Evolutionary conservation across 225 moss, liverwort and hornwort genomes (phyloP).

Genomic region (Polytrichum formosum): DNA sequence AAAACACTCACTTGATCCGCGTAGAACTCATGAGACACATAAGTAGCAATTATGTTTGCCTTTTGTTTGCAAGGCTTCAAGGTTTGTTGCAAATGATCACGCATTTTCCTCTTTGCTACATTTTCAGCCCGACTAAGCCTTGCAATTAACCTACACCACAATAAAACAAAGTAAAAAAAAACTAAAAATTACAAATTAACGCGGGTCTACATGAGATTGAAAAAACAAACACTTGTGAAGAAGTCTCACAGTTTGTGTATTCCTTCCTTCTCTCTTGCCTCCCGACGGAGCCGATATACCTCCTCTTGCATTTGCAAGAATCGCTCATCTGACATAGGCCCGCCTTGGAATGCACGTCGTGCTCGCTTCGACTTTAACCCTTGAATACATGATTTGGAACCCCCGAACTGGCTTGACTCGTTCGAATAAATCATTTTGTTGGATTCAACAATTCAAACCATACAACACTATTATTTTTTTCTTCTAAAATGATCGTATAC

Average conservation of each 20-base stretch:
- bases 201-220: neutral
- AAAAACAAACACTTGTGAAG: neutral
- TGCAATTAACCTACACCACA: slow-evolving; percentile 40
- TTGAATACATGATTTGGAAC: slow-evolving; percentile 6
- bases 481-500: no score
- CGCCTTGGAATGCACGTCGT: slow-evolving; percentile 46
- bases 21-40: slow-evolving; percentile 54
- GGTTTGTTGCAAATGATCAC: slow-evolving; percentile 50
- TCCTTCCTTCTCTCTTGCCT: slow-evolving; percentile 44
- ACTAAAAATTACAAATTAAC: neutral
- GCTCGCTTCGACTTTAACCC: slow-evolving; percentile 29
- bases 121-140: slow-evolving; percentile 65
- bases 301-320: slow-evolving; percentile 67
- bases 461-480: no score
- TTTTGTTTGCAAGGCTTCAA: slow-evolving; percentile 65
- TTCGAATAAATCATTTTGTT: slow-evolving; percentile 36
- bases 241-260: slow-evolving; percentile 57
- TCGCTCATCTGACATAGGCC: slow-evolving; percentile 64
- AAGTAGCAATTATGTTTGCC: slow-evolving; percentile 43
- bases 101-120: slow-evolving; percentile 66
- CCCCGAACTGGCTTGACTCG: slow-evolving; percentile 28
- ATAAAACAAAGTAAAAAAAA: slow-evolving; percentile 1
- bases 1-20: slow-evolving; percentile 49
- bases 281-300: slow-evolving; percentile 53
- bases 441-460: no score